Percentiles rank a stretch among this genome's conserved stretches.
phyloP scores from a whole-genome alignment of 2,329 filamentous ascomycete species.

The Pseudogymnoascus sp. region DNA sequence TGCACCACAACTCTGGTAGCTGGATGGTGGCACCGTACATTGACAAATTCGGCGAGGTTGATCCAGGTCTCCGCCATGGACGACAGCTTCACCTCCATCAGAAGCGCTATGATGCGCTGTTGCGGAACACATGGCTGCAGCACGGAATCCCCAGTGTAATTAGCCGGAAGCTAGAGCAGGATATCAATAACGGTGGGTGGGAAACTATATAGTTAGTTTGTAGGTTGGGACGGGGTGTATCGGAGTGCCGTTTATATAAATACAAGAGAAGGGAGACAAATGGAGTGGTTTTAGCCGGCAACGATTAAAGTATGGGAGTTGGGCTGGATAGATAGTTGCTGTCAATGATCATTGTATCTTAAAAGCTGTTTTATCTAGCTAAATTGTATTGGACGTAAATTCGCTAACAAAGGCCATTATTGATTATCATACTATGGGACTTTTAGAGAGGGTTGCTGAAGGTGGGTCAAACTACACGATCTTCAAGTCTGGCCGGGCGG shows the following conservation, averaged over 20 bases:
- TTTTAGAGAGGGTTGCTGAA: too few relatives aligned
- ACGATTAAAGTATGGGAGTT: neutral
- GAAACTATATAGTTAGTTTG: constrained; percentile 55
- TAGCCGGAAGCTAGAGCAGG: constrained; percentile 80
- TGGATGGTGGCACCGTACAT: constrained; percentile 88
- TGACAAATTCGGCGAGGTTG: constrained; percentile 90
- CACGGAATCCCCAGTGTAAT: constrained; percentile 86
- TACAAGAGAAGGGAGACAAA: neutral
- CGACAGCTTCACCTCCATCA: constrained; percentile 90
- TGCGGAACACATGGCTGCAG: constrained; percentile 77
- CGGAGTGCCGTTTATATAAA: neutral
- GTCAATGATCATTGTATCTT: neutral
- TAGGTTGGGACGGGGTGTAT: neutral
- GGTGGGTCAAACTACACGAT: too few relatives aligned
- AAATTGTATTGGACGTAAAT: neutral
- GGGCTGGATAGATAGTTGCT: neutral
- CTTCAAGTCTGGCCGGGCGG: neutral
- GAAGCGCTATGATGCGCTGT: constrained; percentile 81
- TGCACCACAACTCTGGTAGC: constrained; percentile 73
- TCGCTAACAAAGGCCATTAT: neutral
- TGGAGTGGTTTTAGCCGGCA: neutral
- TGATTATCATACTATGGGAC: neutral
- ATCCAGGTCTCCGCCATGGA: constrained; percentile 79
- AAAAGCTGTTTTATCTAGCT: neutral
- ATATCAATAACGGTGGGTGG: constrained; percentile 97